Evolutionary conservation across 257 asterid genomes (phyloP), one percentile per base, ranked within the genome.

Genomic region (Scutellaria galericulata): DNA sequence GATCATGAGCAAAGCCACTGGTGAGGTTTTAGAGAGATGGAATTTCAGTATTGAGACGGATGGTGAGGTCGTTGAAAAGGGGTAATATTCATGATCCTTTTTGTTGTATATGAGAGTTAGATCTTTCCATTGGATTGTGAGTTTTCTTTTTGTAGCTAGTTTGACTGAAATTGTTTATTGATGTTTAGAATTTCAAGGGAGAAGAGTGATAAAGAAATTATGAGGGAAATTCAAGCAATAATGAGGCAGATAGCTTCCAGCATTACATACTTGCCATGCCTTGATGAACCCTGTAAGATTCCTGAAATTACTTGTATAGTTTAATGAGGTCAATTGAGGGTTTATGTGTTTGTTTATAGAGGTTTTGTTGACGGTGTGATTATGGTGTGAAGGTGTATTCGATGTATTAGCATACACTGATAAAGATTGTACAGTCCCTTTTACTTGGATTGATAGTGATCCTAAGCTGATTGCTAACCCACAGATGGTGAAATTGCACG

Each of bases 241-340:
- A 93, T 93, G 98, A 85, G 97, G 73, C 98, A 93, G 81, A 93
- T 91, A 18, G 96, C 96, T 1, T 91, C 97, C 69, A 93, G 98
- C 88, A 91, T 93, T 56, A 91, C 98, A 27, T 93, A 91, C 79
- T 82, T 93, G 90, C 98, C 98, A 7, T 93, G 98, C 81, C 87
- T 93, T 42, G 98, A 93, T 50, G 98, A 93, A 78, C 84, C 96
- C 7, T 93, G 98, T 93, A 85, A 86, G 86, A 61, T 20, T 71
- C 14, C 45, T 2, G 10, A 18, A 37, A 31, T 37, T 39, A 6
- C 8, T 12, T 55, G 5, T 14, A 12, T 40, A 31, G 4, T 31
- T 31, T 2, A 31, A 31, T 71, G 12, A 35, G 44, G 14, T 47
- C 7, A 24, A 8, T 40, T 47, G 18, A n/a, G 9, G n/a, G 6